Conservation (phyloP, 2,329 filamentous ascomycete species). For the Fusarium penzigii region DNA sequence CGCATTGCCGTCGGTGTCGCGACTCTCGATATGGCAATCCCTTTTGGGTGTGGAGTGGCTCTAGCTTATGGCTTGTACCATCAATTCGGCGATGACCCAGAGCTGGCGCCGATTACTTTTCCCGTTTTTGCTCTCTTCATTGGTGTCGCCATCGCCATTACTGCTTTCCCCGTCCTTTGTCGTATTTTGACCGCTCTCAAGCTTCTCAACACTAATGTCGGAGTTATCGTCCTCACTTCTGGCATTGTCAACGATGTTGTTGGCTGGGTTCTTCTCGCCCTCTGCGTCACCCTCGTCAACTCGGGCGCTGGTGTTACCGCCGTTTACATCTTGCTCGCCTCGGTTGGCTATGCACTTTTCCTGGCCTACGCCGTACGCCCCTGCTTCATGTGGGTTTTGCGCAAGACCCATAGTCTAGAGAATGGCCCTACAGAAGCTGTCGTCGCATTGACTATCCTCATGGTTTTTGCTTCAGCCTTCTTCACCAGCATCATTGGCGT, state of each 20-base stretch:
- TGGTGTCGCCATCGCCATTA: conserved; percentile 89
- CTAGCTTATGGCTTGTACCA: conserved; percentile 81
- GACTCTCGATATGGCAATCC: conserved; percentile 74
- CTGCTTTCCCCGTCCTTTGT: conserved; percentile 85
- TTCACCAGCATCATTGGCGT: conserved; percentile 86
- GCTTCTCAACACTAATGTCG: conserved; percentile 77
- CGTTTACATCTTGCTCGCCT: conserved; percentile 77
- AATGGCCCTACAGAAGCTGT: conserved; percentile 85
- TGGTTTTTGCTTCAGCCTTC: conserved; percentile 77
- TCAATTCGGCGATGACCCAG: conserved; percentile 57
- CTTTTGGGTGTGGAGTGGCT: conserved; percentile 77
- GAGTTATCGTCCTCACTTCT: conserved; percentile 83
- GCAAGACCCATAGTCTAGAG: conserved; percentile 72
- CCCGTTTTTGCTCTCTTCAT: conserved; percentile 69
- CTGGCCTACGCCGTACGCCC: conserved; percentile 75
- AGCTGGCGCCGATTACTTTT: conserved; percentile 45
- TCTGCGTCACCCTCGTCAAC: conserved; percentile 91
- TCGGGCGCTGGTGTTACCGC: conserved; percentile 79
- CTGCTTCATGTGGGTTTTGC: conserved; percentile 70
- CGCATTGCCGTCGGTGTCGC: conserved; percentile 76
- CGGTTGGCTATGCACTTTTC: conserved; percentile 74
- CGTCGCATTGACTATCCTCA: conserved; percentile 76
- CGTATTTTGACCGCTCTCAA: conserved; percentile 90
- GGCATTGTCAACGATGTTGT: conserved; percentile 83
- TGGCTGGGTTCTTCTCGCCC: conserved; percentile 83